Conservation (phyloP, 78 protist species). For the Dictyostelium firmibasis region DNA sequence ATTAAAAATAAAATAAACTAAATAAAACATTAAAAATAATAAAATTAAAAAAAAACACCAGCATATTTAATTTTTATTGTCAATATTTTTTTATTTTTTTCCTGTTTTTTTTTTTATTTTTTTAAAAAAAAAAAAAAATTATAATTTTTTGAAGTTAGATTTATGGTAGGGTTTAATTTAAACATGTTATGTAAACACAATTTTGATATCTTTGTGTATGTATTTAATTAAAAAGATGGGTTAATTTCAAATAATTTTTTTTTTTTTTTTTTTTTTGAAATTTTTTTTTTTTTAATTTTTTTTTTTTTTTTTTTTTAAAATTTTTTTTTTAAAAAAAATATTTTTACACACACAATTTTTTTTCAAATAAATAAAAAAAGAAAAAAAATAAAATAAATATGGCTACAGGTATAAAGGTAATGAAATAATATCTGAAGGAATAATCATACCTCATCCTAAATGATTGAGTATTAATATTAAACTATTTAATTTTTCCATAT, state of each 20-base stretch:
- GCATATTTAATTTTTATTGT: background rate
- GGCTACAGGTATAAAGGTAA: slow-evolving; percentile 68
- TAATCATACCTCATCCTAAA: background rate
- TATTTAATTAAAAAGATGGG: no score
- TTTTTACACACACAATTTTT: background rate
- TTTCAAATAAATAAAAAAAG: background rate
- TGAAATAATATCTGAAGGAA: background rate
- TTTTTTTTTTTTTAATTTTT: no score
- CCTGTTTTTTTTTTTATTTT: background rate
- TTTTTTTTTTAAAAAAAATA: no score
- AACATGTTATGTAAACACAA: no score
- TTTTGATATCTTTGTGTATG: background rate
- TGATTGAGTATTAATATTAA: background rate
- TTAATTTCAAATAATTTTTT: background rate
- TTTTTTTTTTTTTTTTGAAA: background rate
- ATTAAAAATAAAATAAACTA: background rate
- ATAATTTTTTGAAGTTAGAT: no score
- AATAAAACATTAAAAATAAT: background rate
- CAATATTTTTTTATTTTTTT: background rate
- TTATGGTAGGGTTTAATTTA: no score
- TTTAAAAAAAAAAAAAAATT: no score
- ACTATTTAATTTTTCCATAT: background rate
- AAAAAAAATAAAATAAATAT: slow-evolving; percentile 4
- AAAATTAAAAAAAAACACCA: no score
- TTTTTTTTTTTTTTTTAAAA: background rate